A percentile compares a stretch with the other conserved stretches of the same genome.
phyloP scores from a whole-genome alignment of 306 rosid species.

The Leucaena leucocephala region DNA sequence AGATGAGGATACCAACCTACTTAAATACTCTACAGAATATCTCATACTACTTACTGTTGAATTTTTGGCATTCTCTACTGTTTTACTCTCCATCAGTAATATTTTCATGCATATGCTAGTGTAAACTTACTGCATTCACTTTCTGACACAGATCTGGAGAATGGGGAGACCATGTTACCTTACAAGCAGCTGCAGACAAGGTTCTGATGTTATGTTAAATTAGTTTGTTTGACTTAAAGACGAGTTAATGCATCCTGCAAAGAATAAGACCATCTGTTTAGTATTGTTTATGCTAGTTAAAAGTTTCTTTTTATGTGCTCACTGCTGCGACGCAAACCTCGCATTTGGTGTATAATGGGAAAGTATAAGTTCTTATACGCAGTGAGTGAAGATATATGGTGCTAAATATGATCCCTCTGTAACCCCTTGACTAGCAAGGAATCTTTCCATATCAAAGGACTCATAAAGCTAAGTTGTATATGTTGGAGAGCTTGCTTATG shows the following conservation, averaged over 20 bases:
- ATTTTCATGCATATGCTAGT: conserved; percentile 23
- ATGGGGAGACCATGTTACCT: conserved; percentile 98
- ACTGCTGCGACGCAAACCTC: not conserved
- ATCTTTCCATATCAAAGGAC: conserved; percentile 6
- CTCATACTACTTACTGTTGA: not conserved
- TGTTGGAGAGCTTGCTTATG: not conserved
- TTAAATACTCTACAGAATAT: not conserved
- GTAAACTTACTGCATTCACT: conserved; percentile 28
- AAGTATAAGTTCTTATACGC: conserved; percentile 1
- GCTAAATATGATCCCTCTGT: not conserved
- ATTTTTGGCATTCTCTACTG: not conserved
- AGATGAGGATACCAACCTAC: not conserved
- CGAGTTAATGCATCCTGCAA: not conserved
- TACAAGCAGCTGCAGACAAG: conserved; percentile 97
- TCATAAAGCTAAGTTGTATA: not conserved
- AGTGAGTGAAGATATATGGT: not conserved
- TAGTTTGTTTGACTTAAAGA: conserved; percentile 1
- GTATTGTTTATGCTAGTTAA: not conserved
- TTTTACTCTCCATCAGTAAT: conserved; percentile 3
- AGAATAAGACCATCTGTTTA: not conserved
- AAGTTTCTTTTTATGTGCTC: not conserved
- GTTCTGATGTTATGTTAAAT: conserved; percentile 36
- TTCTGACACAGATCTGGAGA: conserved; percentile 71
- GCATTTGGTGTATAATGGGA: conserved; percentile 13
- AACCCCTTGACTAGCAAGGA: not conserved